Conservation (phyloP, 768 basidiomycete species). For the Amanita rimosa region DNA sequence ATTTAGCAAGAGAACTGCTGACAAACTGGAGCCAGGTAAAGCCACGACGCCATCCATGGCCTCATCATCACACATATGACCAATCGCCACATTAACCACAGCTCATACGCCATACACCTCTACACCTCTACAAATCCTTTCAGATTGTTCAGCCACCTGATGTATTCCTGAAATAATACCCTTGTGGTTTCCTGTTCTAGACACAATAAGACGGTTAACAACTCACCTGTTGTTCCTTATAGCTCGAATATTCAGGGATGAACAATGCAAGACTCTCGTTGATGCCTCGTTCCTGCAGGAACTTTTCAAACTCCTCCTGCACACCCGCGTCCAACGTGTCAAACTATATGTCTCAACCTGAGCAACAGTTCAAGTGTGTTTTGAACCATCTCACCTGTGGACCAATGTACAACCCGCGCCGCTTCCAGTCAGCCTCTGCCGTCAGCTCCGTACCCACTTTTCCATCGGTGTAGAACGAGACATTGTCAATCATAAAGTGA, state of each 20-base stretch:
- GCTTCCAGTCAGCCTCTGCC: constrained; percentile 89
- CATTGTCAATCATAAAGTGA: constrained; percentile 77
- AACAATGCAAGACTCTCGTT: constrained; percentile 75
- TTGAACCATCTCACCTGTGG: constrained; percentile 56
- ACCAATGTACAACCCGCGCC: constrained; percentile 86
- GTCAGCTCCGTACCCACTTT: constrained; percentile 66
- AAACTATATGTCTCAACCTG: constrained; percentile 36
- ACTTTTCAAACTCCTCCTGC: constrained; percentile 89
- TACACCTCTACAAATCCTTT: constrained; percentile 24
- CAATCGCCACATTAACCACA: neutral
- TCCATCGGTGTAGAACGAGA: constrained; percentile 72
- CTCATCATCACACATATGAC: too few relatives aligned
- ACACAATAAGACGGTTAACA: neutral
- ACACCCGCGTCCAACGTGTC: constrained; percentile 80
- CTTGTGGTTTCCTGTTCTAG: neutral
- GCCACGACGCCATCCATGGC: neutral
- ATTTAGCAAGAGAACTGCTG: neutral
- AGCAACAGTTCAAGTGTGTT: too few relatives aligned
- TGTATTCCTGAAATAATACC: constrained; percentile 60
- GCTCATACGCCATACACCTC: too few relatives aligned
- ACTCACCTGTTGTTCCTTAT: constrained; percentile 88
- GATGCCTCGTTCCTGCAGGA: constrained; percentile 82
- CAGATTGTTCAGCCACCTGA: constrained; percentile 77
- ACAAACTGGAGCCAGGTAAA: constrained; percentile 1
- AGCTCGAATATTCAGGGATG: constrained; percentile 79